Base-by-base conservation (phyloP, 164 flowering plant genomes). In the Vitis vinifera region DNA sequence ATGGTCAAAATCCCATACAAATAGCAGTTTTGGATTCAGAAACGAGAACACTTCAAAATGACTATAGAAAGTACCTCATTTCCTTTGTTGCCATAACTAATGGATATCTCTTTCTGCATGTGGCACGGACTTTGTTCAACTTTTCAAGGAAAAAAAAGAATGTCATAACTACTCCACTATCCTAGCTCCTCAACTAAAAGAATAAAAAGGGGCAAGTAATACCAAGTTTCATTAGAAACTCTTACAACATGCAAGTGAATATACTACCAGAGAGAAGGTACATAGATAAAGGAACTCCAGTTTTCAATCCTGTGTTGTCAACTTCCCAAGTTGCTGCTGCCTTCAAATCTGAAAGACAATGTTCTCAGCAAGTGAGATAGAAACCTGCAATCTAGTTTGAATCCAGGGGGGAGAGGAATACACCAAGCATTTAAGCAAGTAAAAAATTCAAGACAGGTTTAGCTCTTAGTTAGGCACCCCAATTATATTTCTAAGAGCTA, bases 41-140 rank as follows among this genome's bases (percentile, higher is more conserved):
- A 68, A 63, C 12, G n/a, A 65, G 12, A 64, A 2, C 19, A 15
- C 12, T 51, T 47, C 30, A 15, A 10, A 19, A 52, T 44, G 58
- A 62, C 13, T 52, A 61, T 3, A 5, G 55, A 51, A 62, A 37
- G 56, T 89, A 95, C 99, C 98, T 95, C 99, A 81, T 95, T 96
- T 72, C 99, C 98, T 81, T 96, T 96, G 86, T 87, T 82, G 12
- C 99, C 99, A 80, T 93, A 96, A 55, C 99, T 93, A 27, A 93
- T 96, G 49, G 80, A 62, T 82, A 96, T 87, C 91, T 96, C 99
- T 77, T 82, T 81, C 73, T 81, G 92, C 52, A 53, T 68, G 30
- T 75, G 71, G 8, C 79, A 19, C 49, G 75, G 57, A 73, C 69
- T 77, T 68, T 78, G 80, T 55, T 68, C 83, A 75, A 82, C 93